A percentile compares a stretch with the other conserved stretches of the same genome.
Conservation (phyloP, 352 stramenopile species). For the Globisporangium ultimum region DNA sequence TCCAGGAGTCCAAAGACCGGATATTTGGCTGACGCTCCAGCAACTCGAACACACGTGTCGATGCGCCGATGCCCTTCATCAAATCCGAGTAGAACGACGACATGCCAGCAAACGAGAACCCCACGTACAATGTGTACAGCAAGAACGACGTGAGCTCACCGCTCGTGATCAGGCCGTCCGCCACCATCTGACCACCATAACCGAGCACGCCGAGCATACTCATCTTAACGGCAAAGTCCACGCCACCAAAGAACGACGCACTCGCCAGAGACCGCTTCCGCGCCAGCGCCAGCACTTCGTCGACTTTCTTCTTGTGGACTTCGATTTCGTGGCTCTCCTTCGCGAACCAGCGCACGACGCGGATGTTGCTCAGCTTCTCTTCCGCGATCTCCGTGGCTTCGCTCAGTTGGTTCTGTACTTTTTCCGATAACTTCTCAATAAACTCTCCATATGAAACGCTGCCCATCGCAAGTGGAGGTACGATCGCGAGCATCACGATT, state of each 20-base stretch:
- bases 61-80: conserved; percentile 90
- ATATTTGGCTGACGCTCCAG: conserved; percentile 79
- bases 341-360: conserved; percentile 90
- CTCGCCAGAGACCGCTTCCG: no score
- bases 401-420: conserved; percentile 90
- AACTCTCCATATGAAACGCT: conserved; percentile 85
- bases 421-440: conserved; percentile 82
- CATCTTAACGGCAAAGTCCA: conserved; percentile 86
- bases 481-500: conserved; percentile 86
- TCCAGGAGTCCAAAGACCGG: conserved; percentile 28
- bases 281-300: no score
- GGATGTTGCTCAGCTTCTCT: conserved; percentile 91
- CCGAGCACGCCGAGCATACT: conserved; percentile 88
- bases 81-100: conserved; percentile 91
- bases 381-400: conserved; percentile 90
- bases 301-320: conserved; percentile 48
- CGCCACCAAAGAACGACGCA: conserved; percentile 57
- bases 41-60: conserved; percentile 89
- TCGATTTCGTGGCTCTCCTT: conserved; percentile 75
- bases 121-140: conserved; percentile 92
- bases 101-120: conserved; percentile 84
- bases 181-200: conserved; percentile 91
- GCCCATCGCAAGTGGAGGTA: conserved; percentile 90
- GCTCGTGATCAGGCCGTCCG: conserved; percentile 75
- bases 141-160: conserved; percentile 93